These are phyloP conservation scores for Noccaea bulbosa DNA, from an alignment of 345 rosid species.

Conservation along the genomic window DNA sequence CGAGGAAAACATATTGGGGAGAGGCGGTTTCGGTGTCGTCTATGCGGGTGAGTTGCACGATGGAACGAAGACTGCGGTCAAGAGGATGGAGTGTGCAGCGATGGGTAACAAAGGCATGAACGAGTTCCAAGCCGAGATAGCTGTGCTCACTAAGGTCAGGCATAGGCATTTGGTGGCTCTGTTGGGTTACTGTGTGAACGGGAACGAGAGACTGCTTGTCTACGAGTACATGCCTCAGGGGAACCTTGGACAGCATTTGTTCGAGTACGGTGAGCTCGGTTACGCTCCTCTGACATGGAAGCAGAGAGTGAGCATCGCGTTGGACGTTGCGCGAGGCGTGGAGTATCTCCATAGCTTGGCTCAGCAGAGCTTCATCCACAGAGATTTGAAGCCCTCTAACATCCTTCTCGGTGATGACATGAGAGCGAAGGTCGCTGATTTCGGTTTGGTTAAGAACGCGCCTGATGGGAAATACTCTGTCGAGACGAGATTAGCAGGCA, in stretches of 20 bases:
- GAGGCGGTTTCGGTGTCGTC: constrained; percentile 91
- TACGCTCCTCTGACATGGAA: constrained; percentile 71
- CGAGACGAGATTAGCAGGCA: constrained; percentile 93
- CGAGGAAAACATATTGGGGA: constrained; percentile 69
- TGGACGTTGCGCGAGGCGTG: constrained; percentile 91
- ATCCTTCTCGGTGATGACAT: constrained; percentile 89
- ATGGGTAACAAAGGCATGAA: constrained; percentile 73
- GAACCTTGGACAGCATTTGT: constrained; percentile 75
- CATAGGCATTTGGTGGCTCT: constrained; percentile 90
- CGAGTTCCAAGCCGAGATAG: constrained; percentile 90
- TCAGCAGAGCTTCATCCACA: constrained; percentile 87
- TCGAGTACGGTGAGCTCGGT: constrained; percentile 58
- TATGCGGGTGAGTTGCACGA: constrained; percentile 84
- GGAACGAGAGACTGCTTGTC: constrained; percentile 75
- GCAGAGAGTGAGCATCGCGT: constrained; percentile 75
- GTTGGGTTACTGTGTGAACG: constrained; percentile 78
- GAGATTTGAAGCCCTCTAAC: constrained; percentile 90
- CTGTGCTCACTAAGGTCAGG: constrained; percentile 81
- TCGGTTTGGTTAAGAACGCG: constrained; percentile 86
- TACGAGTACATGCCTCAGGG: constrained; percentile 97
- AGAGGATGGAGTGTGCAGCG: constrained; percentile 73
- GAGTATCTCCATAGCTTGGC: constrained; percentile 92
- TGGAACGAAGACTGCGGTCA: constrained; percentile 83
- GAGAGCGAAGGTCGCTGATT: constrained; percentile 96
- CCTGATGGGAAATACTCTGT: constrained; percentile 87